phyloP scores from a whole-genome alignment of 1,284 basidiomycete genomes.

The Wallemia hederae region DNA sequence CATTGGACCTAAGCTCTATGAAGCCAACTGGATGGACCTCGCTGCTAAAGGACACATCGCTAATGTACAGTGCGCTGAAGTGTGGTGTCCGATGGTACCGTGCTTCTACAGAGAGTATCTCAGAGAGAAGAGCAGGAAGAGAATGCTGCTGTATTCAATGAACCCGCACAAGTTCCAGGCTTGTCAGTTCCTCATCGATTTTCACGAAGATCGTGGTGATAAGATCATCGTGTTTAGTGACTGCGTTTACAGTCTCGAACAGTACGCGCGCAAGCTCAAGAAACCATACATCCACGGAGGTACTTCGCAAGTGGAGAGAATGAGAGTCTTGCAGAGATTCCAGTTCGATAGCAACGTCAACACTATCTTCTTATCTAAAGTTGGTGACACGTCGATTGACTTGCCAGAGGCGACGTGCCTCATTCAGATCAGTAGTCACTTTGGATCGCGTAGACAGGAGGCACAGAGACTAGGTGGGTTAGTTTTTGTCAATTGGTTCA shows the following conservation, averaged over 20 bases:
- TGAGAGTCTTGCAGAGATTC: slow-evolving; percentile 82
- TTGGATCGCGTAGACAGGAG: slow-evolving; percentile 91
- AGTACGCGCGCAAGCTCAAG: slow-evolving; percentile 75
- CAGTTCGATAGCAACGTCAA: slow-evolving; percentile 88
- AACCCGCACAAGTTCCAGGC: slow-evolving; percentile 99
- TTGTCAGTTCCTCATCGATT: slow-evolving; percentile 93
- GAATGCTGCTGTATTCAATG: slow-evolving; percentile 96
- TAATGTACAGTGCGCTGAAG: slow-evolving; percentile 96
- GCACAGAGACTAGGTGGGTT: slow-evolving; percentile 64
- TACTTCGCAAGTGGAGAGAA: slow-evolving; percentile 79
- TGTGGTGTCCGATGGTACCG: slow-evolving; percentile 99
- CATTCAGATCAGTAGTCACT: slow-evolving; percentile 99
- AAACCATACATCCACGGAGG: slow-evolving; percentile 94
- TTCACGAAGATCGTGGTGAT: slow-evolving; percentile 89
- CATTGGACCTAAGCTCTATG: slow-evolving; percentile 96
- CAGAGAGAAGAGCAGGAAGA: slow-evolving; percentile 51
- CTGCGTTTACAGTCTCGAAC: slow-evolving; percentile 89
- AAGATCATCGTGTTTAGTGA: slow-evolving; percentile 99
- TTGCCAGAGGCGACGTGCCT: slow-evolving; percentile 94
- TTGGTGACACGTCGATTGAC: slow-evolving; percentile 98
- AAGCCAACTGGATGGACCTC: slow-evolving; percentile 99
- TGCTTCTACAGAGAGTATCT: slow-evolving; percentile 98
- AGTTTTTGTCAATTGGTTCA: background rate
- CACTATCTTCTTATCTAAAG: slow-evolving; percentile 96
- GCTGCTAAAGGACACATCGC: slow-evolving; percentile 98